These are phyloP conservation scores for Phytopythium boreale DNA, from an alignment of 352 stramenopile species.

Conservation along the genomic window DNA sequence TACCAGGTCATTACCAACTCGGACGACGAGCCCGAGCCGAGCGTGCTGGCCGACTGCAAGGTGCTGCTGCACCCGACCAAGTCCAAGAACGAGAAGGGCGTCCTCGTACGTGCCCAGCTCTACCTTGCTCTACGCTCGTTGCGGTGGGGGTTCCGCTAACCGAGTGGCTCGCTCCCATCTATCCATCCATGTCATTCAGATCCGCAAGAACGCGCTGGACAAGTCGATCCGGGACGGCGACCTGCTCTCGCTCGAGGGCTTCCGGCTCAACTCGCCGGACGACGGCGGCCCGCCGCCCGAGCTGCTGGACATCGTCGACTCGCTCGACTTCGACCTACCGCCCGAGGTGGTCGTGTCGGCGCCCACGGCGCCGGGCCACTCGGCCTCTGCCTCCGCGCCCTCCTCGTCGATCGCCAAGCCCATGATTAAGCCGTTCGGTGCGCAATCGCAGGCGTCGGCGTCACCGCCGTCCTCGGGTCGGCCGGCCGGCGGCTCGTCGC, in stretches of 20 bases:
- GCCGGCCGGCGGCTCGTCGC: slow-evolving; percentile 17
- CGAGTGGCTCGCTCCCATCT: not conserved
- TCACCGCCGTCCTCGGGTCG: slow-evolving; percentile 1
- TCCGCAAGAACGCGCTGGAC: slow-evolving; percentile 68
- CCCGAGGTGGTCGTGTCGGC: slow-evolving; percentile 30
- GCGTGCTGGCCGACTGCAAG: slow-evolving; percentile 61
- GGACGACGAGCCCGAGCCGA: slow-evolving; percentile 64
- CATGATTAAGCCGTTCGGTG: slow-evolving; percentile 23
- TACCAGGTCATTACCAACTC: slow-evolving; percentile 82
- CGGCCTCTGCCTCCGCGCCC: slow-evolving; percentile 12
- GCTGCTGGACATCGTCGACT: slow-evolving; percentile 67
- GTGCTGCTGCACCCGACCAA: slow-evolving; percentile 80
- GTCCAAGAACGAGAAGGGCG: slow-evolving; percentile 77
- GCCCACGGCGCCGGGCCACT: not conserved
- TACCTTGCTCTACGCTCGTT: not conserved
- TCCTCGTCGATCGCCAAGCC: slow-evolving; percentile 17
- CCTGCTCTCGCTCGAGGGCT: slow-evolving; percentile 67
- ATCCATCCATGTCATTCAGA: slow-evolving; percentile 17
- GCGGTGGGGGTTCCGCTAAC: too few species aligned
- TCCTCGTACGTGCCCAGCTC: slow-evolving; percentile 36
- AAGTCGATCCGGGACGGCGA: slow-evolving; percentile 81
- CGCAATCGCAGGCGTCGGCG: slow-evolving; percentile 9
- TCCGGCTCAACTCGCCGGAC: slow-evolving; percentile 31
- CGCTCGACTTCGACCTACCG: slow-evolving; percentile 56
- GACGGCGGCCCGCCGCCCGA: slow-evolving; percentile 51